phyloP scores from a whole-genome alignment of 1,284 basidiomycete species.

The Marasmius fiardii region DNA sequence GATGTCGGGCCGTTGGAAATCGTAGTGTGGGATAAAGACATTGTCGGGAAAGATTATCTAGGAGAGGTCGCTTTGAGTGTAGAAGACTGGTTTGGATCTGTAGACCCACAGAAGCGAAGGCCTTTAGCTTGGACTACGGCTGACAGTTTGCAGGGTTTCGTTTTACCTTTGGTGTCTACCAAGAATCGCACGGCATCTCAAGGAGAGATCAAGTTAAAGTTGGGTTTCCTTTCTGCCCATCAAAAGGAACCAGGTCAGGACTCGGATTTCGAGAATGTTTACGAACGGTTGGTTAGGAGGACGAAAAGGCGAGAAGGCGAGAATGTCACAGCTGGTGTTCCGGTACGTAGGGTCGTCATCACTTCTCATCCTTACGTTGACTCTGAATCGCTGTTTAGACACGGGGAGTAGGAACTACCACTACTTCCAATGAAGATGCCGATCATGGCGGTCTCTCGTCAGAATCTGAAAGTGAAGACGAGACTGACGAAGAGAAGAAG shows the following conservation, averaged over 20 bases:
- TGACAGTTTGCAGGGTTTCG: constrained; percentile 47
- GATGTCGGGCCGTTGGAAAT: constrained; percentile 78
- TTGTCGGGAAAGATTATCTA: constrained; percentile 85
- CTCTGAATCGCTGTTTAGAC: constrained; percentile 58
- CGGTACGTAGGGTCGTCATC: constrained; percentile 28
- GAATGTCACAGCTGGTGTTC: background rate
- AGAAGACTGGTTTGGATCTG: constrained; percentile 70
- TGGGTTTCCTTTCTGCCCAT: constrained; percentile 73
- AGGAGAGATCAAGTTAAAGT: constrained; percentile 68
- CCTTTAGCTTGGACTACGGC: constrained; percentile 53
- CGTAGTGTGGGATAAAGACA: constrained; percentile 93
- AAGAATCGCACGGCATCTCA: constrained; percentile 55
- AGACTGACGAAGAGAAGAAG: constrained; percentile 22
- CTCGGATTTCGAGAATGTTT: constrained; percentile 53
- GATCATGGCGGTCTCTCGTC: constrained; percentile 16
- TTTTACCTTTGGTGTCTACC: constrained; percentile 55
- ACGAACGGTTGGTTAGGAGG: constrained; percentile 61
- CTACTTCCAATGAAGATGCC: constrained; percentile 38
- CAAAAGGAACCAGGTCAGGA: constrained; percentile 26
- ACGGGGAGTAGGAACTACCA: constrained; percentile 75
- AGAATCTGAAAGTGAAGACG: constrained; percentile 27
- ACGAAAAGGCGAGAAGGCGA: constrained; percentile 54
- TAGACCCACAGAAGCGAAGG: constrained; percentile 24
- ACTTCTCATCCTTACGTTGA: constrained; percentile 84
- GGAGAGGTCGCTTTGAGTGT: constrained; percentile 81